These are phyloP conservation scores for Suhomyces taliae DNA, from an alignment of 1,139 yeast genomes.

Conservation along the genomic window DNA sequence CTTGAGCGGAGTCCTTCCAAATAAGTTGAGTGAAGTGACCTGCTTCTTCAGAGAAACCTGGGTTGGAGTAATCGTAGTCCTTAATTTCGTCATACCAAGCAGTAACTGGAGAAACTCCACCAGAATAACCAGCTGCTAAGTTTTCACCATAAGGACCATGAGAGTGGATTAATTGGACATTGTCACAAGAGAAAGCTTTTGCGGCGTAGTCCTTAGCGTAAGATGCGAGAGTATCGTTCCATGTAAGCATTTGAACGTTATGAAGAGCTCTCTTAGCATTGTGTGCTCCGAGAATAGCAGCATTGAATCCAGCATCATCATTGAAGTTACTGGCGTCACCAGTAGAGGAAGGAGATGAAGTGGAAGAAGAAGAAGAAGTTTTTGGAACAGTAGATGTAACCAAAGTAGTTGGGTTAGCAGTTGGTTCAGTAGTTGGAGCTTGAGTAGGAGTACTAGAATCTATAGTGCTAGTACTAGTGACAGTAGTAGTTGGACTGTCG, in stretches of 20 bases:
- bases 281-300: constrained; percentile 46
- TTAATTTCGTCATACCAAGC: constrained; percentile 67
- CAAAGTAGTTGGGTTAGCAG: constrained; percentile 3
- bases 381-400: constrained; percentile 14
- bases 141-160: constrained; percentile 60
- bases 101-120: constrained; percentile 53
- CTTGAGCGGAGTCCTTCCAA: constrained; percentile 56
- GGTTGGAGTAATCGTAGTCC: constrained; percentile 47
- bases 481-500: constrained; percentile 9
- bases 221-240: constrained; percentile 49
- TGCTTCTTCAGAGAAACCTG: constrained; percentile 44
- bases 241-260: constrained; percentile 44
- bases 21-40: constrained; percentile 73
- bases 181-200: constrained; percentile 47
- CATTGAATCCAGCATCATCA: constrained; percentile 12
- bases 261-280: constrained; percentile 57
- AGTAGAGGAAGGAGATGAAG: constrained; percentile 9
- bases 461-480: constrained; percentile 4
- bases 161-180: constrained; percentile 53
- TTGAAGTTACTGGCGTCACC: constrained; percentile 9
- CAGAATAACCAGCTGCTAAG: constrained; percentile 53
- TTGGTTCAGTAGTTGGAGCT: background rate
- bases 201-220: constrained; percentile 51
- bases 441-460: background rate
- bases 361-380: constrained; percentile 7